Conservation (phyloP, 73 alveolate genomes). For the Symbiodinium natans region DNA sequence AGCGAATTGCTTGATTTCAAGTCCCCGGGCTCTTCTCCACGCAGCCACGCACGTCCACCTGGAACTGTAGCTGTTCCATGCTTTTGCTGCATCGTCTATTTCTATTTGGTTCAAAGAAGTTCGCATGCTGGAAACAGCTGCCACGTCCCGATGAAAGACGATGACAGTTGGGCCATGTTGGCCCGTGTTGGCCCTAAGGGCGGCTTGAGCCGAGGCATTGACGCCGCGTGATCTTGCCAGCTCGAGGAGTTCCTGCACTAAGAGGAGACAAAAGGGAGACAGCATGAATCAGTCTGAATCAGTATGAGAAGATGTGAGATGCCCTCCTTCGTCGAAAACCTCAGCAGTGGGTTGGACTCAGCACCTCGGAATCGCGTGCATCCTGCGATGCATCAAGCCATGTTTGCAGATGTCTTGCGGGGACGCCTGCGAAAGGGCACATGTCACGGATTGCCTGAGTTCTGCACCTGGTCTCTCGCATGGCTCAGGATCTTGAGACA, state of each 20-base stretch:
- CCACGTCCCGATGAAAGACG: too few species aligned
- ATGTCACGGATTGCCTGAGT: too few species aligned
- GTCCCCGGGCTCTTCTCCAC: constrained; percentile 56
- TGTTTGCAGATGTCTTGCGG: too few species aligned
- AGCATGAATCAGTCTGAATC: too few species aligned
- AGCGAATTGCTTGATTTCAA: neutral
- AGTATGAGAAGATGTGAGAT: too few species aligned
- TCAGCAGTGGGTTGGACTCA: constrained; percentile 28
- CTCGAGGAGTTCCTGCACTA: constrained; percentile 65
- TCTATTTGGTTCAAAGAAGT: too few species aligned
- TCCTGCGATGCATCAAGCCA: neutral
- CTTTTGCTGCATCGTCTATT: too few species aligned
- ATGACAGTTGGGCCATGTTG: neutral
- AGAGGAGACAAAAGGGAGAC: too few species aligned
- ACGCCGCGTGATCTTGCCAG: constrained; percentile 70
- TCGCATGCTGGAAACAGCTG: too few species aligned
- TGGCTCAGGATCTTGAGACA: neutral
- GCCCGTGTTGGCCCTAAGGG: neutral
- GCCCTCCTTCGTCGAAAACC: constrained; percentile 56
- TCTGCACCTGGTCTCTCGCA: neutral
- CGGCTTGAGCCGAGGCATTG: neutral
- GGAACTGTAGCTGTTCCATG: too few species aligned
- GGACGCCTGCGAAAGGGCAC: too few species aligned
- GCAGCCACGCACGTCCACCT: constrained; percentile 85
- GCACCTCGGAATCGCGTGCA: neutral